Percentiles rank a stretch among this genome's conserved stretches.
Conservation (phyloP, 2,329 filamentous ascomycete species). For the Fonsecaea monophora region DNA sequence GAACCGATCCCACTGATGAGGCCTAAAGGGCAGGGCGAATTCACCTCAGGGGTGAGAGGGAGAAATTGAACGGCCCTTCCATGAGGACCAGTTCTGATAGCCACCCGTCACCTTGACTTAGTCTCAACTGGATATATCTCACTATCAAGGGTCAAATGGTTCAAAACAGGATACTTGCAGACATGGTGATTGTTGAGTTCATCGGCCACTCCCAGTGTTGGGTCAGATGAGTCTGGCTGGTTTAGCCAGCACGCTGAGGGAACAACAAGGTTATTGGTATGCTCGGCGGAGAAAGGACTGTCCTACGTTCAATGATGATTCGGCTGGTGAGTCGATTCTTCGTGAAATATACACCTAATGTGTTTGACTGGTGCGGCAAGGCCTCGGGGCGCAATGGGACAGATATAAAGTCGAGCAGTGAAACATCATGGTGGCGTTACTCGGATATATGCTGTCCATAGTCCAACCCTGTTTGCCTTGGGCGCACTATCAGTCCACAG, state of each 20-base stretch:
- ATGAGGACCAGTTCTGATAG: not conserved
- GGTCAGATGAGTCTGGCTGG: not conserved
- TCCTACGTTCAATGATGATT: not conserved
- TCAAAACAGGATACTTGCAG: not conserved
- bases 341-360: not conserved
- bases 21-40: not conserved
- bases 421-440: not conserved
- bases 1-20: not conserved
- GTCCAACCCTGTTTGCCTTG: not conserved
- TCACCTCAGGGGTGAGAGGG: not conserved
- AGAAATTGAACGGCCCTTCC: too few relatives aligned
- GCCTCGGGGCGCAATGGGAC: not conserved
- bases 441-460: not conserved
- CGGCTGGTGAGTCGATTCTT: not conserved
- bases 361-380: not conserved
- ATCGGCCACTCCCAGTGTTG: not conserved
- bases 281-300: not conserved
- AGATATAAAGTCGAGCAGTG: not conserved
- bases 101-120: not conserved
- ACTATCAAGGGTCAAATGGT: not conserved
- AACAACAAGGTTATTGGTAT: not conserved
- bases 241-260: not conserved
- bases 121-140: not conserved
- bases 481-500: not conserved
- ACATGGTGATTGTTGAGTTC: not conserved